These are phyloP conservation scores for Spiromastix sp. DNA, from an alignment of 2,329 filamentous ascomycete species.

Conservation along the genomic window DNA sequence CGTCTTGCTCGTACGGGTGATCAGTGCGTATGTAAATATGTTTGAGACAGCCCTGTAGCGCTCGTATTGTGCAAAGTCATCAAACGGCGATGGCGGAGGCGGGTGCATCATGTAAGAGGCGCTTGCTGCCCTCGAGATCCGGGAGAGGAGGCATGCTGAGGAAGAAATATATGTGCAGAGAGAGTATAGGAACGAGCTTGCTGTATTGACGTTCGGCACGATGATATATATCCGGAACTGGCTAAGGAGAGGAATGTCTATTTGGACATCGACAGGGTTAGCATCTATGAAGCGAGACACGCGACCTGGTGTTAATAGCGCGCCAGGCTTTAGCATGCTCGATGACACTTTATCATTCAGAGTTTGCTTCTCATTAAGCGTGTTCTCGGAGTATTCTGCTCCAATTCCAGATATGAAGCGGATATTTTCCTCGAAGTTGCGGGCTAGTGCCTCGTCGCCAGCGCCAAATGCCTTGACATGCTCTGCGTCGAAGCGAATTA, in stretches of 20 bases:
- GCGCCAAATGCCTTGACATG: conserved; percentile 45
- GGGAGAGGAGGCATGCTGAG: conserved; percentile 46
- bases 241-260: conserved; percentile 66
- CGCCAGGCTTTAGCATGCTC: conserved; percentile 30
- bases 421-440: conserved; percentile 61
- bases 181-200: conserved; percentile 47
- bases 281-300: conserved; percentile 66
- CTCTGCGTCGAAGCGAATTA: conserved; percentile 16
- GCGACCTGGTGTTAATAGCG: conserved; percentile 53
- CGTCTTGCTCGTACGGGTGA: conserved; percentile 55
- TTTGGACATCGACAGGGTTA: conserved; percentile 66
- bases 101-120: conserved; percentile 53
- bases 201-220: conserved; percentile 49
- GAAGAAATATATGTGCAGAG: conserved; percentile 48
- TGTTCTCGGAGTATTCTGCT: conserved; percentile 55
- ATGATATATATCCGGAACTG: conserved; percentile 70
- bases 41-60: conserved; percentile 59
- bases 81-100: conserved; percentile 46
- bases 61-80: conserved; percentile 56
- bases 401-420: conserved; percentile 65
- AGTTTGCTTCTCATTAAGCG: conserved; percentile 50
- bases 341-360: conserved; percentile 25
- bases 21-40: conserved; percentile 58
- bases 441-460: conserved; percentile 54
- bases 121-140: conserved; percentile 48